These are phyloP conservation scores for Spathaspora hagerdaliae DNA, from an alignment of 805 yeast genomes.

Conservation along the genomic window DNA sequence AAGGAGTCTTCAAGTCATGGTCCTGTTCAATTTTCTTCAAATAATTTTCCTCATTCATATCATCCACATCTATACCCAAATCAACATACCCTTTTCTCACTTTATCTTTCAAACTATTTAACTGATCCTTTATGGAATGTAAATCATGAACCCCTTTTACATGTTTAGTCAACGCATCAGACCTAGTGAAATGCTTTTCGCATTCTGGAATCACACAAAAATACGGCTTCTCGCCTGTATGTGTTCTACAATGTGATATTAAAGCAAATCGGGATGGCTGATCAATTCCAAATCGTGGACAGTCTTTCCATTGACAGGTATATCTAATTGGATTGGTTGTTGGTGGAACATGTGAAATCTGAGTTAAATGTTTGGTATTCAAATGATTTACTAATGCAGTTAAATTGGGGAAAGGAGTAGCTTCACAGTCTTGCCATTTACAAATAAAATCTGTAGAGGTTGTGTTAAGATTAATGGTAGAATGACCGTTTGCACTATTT, in stretches of 20 bases:
- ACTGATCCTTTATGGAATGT: constrained; percentile 33
- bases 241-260: constrained; percentile 59
- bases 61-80: constrained; percentile 17
- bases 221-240: constrained; percentile 65
- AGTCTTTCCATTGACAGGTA: constrained; percentile 60
- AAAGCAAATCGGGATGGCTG: constrained; percentile 57
- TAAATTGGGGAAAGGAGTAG: constrained; percentile 13
- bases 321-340: constrained; percentile 29
- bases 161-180: constrained; percentile 64
- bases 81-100: constrained; percentile 25
- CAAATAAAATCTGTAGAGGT: constrained; percentile 15
- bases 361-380: constrained; percentile 23
- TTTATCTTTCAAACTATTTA: constrained; percentile 24
- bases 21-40: constrained; percentile 27
- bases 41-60: constrained; percentile 26
- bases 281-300: constrained; percentile 47
- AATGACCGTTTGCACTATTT: no score
- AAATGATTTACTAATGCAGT: constrained; percentile 30
- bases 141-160: constrained; percentile 57
- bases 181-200: constrained; percentile 51
- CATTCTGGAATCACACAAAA: constrained; percentile 68
- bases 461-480: background rate
- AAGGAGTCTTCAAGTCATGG: constrained; percentile 33
- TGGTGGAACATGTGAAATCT: constrained; percentile 14
- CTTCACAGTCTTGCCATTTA: constrained; percentile 30